Conservation (phyloP, 2,329 filamentous ascomycete genomes). For the Capronia epimyces region DNA sequence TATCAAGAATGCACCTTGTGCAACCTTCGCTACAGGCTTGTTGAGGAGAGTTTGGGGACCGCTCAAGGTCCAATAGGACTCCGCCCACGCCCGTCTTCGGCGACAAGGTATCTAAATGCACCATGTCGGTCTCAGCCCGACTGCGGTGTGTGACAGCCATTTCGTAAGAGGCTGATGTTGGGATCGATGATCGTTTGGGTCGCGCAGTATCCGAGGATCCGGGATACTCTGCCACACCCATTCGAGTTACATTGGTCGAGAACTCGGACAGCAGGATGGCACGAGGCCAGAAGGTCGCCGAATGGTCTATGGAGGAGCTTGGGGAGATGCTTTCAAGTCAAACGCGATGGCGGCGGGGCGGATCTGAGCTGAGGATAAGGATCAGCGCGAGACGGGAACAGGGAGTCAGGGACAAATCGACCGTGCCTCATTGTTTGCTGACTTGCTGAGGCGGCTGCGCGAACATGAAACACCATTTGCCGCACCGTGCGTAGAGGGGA, state of each 20-base stretch:
- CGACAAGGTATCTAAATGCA: background rate
- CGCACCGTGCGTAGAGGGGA: slow-evolving; percentile 12
- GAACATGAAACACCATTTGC: slow-evolving; percentile 23
- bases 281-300: background rate
- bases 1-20: slow-evolving; percentile 12
- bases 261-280: background rate
- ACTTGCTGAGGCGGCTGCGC: slow-evolving; percentile 12
- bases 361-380: no score
- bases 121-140: slow-evolving; percentile 4
- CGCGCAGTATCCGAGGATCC: slow-evolving; percentile 19
- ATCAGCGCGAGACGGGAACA: background rate
- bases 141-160: slow-evolving; percentile 18
- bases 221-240: slow-evolving; percentile 8
- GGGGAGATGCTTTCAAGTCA: background rate
- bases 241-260: background rate
- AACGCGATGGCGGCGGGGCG: background rate
- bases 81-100: background rate
- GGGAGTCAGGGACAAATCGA: background rate
- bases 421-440: no score
- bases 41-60: no score
- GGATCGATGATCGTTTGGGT: background rate
- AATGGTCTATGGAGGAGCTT: background rate
- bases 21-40: slow-evolving; percentile 14
- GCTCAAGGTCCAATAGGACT: background rate
- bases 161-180: slow-evolving; percentile 16